phyloP scores from a whole-genome alignment of 2,329 filamentous ascomycete genomes.

The Trematosphaeria pertusa region DNA sequence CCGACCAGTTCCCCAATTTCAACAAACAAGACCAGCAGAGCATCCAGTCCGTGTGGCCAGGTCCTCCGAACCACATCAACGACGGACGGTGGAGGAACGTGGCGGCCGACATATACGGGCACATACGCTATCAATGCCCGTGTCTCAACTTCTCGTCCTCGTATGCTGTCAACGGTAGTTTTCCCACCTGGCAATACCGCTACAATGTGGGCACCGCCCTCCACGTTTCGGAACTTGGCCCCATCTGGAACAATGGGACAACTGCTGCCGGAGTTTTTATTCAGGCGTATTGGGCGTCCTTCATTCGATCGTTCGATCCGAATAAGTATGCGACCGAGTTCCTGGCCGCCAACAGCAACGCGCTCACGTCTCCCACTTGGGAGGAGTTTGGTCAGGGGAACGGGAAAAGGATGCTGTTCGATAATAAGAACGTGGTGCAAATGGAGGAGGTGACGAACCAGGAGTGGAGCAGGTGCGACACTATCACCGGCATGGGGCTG shows the following conservation, averaged over 20 bases:
- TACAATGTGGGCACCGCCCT: conserved; percentile 54
- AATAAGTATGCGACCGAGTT: conserved; percentile 46
- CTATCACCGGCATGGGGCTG: conserved; percentile 35
- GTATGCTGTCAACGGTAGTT: conserved; percentile 34
- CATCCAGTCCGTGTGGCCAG: conserved; percentile 41
- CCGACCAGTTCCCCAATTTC: conserved; percentile 48
- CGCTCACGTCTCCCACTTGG: conserved; percentile 36
- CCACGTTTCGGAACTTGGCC: conserved; percentile 46
- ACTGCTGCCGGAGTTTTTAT: conserved; percentile 37
- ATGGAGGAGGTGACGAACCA: conserved; percentile 36
- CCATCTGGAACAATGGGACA: conserved; percentile 49
- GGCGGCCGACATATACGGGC: conserved; percentile 53
- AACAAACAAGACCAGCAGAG: conserved; percentile 29
- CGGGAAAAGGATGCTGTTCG: conserved; percentile 34
- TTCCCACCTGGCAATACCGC: conserved; percentile 55
- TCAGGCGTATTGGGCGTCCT: conserved; percentile 55
- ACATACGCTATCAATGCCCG: conserved; percentile 59
- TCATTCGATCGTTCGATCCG: conserved; percentile 48
- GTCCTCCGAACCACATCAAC: conserved; percentile 30
- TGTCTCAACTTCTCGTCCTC: conserved; percentile 50
- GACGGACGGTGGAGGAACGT: conserved; percentile 41
- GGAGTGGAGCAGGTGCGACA: conserved; percentile 30
- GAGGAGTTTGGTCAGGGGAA: conserved; percentile 26
- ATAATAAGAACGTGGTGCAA: conserved; percentile 32
- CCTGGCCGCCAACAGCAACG: conserved; percentile 17